Base-by-base conservation (phyloP, 495 filamentous ascomycete genomes). In the Astrothelium macrocarpum region DNA sequence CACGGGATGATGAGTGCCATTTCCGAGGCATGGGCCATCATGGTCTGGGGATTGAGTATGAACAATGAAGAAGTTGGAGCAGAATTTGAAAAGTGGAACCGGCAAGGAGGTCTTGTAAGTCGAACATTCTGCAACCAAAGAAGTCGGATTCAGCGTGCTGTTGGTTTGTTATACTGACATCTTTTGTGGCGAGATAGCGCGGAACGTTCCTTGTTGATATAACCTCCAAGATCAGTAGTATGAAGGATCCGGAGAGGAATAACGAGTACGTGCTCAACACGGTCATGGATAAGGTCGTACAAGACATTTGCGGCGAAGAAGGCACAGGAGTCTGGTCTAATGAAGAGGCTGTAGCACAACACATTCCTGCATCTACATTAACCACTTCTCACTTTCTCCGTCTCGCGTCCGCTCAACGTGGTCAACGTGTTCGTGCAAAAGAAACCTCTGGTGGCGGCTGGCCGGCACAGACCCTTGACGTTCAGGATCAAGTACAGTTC, bases 221-320 rank as follows among this genome's bases (percentile, higher is more conserved):
- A 61, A 85, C 82, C 2, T 77, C 81, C 18, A 80, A 87, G 25
- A 86, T 90, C 53, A 84, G 86, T 45, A 77, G 73, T 45, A 78
- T 78, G 74, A 65, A 74, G 72, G 20, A 72, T 67, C 2, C 64
- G 77, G 42, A 79, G 2, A 64, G 64, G 34, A 67, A 32, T 11
- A 60, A 56, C 23, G 53, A 81, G 60, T 78, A 81, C 53, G 83
- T 90, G 1, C 78, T 91, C 3, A 81, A 84, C 26, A 78, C 82
- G 32, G 81, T 90, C 11, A 81, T 85, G 63, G 88, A 90, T 72
- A 92, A 90, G 64, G 87, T 90, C 0, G 87, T 90, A 1, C 86
- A 91, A 76, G 85, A 90, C 64, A 80, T 83, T 59, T 83, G 86
- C 60, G 77, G 79, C 64, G 80, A 80, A 32, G 87, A 90, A 72